Evolutionary conservation across 148 eudicot genomes (phyloP).

Genomic region (Spergularia bocconei): DNA sequence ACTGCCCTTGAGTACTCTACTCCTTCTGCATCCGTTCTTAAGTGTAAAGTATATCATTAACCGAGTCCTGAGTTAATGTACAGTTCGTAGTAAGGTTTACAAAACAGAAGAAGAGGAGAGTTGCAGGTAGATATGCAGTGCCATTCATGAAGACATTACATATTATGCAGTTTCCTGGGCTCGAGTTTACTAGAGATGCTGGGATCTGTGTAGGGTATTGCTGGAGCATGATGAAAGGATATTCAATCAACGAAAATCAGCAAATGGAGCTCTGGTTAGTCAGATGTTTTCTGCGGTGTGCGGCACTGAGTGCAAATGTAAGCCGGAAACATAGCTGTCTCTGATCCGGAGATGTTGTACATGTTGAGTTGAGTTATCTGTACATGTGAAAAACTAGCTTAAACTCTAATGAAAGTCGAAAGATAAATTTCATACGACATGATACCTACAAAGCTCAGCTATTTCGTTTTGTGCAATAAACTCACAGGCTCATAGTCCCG

Average conservation of each 20-base stretch:
- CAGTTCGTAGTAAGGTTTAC: background rate
- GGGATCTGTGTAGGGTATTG: background rate
- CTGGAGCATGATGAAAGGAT: too few species aligned
- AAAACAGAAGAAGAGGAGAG: background rate
- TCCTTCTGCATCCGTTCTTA: slow-evolving; percentile 9
- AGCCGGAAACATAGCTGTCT: background rate
- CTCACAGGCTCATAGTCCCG: too few species aligned
- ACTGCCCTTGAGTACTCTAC: background rate
- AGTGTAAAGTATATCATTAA: slow-evolving; percentile 17
- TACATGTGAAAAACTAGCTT: background rate
- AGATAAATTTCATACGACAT: too few species aligned
- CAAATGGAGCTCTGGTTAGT: background rate
- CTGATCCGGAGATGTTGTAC: background rate
- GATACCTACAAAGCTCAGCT: too few species aligned
- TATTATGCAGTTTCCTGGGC: background rate
- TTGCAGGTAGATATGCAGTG: background rate
- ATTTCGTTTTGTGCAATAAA: too few species aligned
- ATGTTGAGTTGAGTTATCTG: background rate
- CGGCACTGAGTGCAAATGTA: too few species aligned
- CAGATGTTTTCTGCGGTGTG: background rate
- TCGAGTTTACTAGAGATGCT: background rate
- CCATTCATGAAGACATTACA: background rate
- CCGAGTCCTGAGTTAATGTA: slow-evolving; percentile 18
- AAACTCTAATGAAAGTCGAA: background rate
- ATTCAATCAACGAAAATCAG: too few species aligned